Evolutionary conservation across 2,329 filamentous ascomycete genomes (phyloP), one percentile per base, ranked within the genome.

Genomic region (Pezizomycotina sp.): DNA sequence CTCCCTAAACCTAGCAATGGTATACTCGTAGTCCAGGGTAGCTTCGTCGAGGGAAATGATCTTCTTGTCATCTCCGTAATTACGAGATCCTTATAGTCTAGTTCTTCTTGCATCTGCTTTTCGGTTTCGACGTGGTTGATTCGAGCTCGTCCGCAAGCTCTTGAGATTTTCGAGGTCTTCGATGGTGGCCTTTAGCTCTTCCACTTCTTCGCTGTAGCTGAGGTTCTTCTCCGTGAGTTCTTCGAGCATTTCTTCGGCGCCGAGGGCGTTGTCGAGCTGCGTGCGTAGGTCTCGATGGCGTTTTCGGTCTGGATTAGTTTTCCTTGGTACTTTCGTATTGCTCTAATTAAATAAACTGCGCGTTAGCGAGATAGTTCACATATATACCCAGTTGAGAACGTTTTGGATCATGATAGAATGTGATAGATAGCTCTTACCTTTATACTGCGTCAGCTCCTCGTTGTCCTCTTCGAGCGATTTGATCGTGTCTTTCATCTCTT

Each of bases 131-230:
- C 71, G 53, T 93, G 84, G 53, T 92, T 92, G 50, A 81, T 55
- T 93, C 84, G 3, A 98, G 71, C 58, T 98, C 89, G 52, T 95
- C 84, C 50, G 82, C 91, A 49, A 95, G 73, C 54, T 98, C 86
- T 54, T 84, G 34, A 95, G 61, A 42, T 71, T 81, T 56, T 93
- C 82, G 7, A 95, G 66, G 47, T 95, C 86, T 45, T 84, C 77
- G 43, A 95, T 77, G 5, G 77, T 73, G 12, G 72, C 72, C 51
- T 77, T 77, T 33, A 93, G 68, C 53, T 92, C 77, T 44, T 82
- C 77, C 27, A 93, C 74, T 53, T 82, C 71, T 55, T 92, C 80
- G 22, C 75, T 73, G 54, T 92, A 74, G 46, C 68, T 69, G 62
- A 89, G 75, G 52, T 91, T 93, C 52, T 82, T 77, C 45, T 89